phyloP scores from a whole-genome alignment of 192 early-diverging fungal genomes.

The Backusella liffmaniae region DNA sequence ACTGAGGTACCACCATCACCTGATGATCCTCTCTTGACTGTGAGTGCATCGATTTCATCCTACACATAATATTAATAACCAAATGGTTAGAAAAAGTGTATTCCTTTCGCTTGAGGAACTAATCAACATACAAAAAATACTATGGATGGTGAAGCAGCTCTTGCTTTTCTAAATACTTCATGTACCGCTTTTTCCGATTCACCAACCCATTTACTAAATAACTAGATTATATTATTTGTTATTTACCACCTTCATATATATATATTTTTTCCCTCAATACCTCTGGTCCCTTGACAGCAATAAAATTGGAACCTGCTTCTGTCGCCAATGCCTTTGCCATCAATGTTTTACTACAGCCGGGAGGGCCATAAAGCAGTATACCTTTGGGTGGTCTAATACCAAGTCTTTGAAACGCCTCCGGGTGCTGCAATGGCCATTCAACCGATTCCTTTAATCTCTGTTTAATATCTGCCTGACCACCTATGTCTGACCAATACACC shows the following conservation, averaged over 20 bases:
- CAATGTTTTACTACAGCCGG: conserved; percentile 97
- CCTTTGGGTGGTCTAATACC: conserved; percentile 96
- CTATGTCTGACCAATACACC: conserved; percentile 92
- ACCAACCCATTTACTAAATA: conserved; percentile 99
- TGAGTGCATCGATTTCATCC: conserved; percentile 98
- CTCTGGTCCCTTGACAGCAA: conserved; percentile 98
- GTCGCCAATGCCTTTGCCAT: conserved; percentile 98
- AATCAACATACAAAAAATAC: conserved; percentile 89
- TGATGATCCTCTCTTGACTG: conserved; percentile 68
- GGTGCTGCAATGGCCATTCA: conserved; percentile 97
- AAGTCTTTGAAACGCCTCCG: conserved; percentile 84
- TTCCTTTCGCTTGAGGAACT: background rate
- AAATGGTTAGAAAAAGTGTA: background rate
- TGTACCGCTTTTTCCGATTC: conserved; percentile 97
- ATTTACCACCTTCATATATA: background rate
- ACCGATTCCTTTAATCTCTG: conserved; percentile 91
- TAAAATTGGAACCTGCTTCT: conserved; percentile 94
- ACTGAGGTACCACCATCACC: conserved; percentile 78
- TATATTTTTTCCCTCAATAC: conserved; percentile 50
- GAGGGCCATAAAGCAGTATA: conserved; percentile 96
- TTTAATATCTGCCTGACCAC: conserved; percentile 91
- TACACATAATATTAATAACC: conserved; percentile 19
- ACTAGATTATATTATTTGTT: conserved; percentile 39
- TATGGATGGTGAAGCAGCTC: conserved; percentile 92
- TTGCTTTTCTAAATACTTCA: conserved; percentile 92